Conservation (phyloP, 1,284 basidiomycete species). For the Leccinum pallidistipes region DNA sequence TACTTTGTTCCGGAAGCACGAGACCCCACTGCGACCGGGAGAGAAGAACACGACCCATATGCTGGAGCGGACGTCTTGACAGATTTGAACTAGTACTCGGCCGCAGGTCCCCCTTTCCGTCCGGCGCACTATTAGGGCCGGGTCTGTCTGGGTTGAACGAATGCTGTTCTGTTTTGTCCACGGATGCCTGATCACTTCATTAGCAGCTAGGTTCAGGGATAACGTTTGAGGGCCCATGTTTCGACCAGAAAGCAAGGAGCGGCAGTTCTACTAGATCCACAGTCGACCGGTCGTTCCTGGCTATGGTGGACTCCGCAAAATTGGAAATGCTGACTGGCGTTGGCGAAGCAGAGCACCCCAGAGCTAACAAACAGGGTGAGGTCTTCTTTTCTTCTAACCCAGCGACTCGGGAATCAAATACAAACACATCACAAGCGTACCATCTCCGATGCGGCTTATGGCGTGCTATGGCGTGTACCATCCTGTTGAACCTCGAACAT, state of each 20-base stretch:
- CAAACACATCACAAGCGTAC: neutral
- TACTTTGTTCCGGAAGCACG: neutral
- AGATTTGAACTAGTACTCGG: neutral
- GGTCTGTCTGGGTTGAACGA: neutral
- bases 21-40: neutral
- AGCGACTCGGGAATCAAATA: neutral
- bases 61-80: neutral
- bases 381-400: neutral
- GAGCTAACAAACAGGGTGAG: neutral
- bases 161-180: neutral
- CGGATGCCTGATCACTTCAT: neutral
- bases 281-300: neutral
- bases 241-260: neutral
- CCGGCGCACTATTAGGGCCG: neutral
- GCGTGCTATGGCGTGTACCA: neutral
- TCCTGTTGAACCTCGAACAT: neutral
- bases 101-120: neutral
- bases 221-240: neutral
- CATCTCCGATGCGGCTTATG: neutral
- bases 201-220: neutral
- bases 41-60: neutral
- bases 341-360: too few species aligned
- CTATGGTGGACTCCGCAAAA: neutral
- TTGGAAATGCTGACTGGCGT: too few species aligned
- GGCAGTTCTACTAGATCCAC: neutral